These are phyloP conservation scores for Populus nigra DNA, from an alignment of 345 rosid species.

Conservation along the genomic window DNA sequence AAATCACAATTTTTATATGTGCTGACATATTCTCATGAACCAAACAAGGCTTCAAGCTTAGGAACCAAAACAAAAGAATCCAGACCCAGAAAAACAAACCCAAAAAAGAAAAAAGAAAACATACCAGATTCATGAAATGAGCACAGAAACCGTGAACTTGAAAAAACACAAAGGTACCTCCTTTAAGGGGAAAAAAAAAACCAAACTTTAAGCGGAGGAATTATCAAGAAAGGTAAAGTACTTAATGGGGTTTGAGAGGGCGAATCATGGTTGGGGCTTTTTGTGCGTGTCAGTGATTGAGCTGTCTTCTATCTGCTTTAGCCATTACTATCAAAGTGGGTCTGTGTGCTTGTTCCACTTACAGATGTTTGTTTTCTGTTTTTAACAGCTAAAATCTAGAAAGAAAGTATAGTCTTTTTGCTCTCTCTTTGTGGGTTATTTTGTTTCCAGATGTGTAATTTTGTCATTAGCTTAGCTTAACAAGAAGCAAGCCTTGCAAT, in stretches of 20 bases:
- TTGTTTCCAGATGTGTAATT: background rate
- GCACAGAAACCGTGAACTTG: background rate
- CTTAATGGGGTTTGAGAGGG: background rate
- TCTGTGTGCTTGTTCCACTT: background rate
- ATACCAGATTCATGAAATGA: background rate
- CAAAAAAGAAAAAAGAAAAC: background rate
- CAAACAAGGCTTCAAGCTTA: background rate
- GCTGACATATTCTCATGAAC: background rate
- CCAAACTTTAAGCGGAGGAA: background rate
- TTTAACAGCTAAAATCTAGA: background rate
- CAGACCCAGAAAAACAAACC: background rate
- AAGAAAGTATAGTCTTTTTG: background rate
- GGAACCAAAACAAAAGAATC: conserved; percentile 1
- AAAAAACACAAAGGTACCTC: background rate
- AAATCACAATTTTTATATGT: background rate
- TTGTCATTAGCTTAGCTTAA: background rate
- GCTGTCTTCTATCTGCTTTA: background rate
- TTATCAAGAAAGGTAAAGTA: background rate
- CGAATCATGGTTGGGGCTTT: background rate
- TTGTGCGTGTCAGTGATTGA: background rate
- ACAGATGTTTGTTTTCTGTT: background rate
- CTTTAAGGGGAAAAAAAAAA: background rate
- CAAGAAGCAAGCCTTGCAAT: background rate
- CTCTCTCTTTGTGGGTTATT: background rate
- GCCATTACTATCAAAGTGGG: background rate